Evolutionary conservation across 257 asterid species (phyloP).

Genomic region (Jaltomata sinuosa): DNA sequence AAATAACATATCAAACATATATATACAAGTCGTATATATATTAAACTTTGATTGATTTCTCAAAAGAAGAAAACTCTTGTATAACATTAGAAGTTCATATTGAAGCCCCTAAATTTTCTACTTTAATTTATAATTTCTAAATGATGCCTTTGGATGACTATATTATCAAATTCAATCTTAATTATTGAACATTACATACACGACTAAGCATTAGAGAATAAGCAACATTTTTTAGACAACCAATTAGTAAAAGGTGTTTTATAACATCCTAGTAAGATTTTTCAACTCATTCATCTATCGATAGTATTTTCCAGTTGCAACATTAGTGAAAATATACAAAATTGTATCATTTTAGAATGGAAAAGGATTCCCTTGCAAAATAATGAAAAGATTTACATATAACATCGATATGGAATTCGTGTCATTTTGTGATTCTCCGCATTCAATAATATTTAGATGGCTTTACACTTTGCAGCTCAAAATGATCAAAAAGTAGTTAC

Average conservation of each 20-base stretch:
- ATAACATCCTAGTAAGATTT: not conserved
- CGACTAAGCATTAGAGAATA: too few relatives aligned
- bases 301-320: not conserved
- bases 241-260: not conserved
- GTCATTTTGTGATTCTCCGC: not conserved
- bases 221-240: too few relatives aligned
- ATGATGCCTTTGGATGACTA: too few relatives aligned
- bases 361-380: not conserved
- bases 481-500: not conserved
- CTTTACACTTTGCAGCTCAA: not conserved
- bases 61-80: not conserved
- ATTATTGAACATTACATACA: too few relatives aligned
- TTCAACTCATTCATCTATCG: too few relatives aligned
- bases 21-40: not conserved
- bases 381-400: too few relatives aligned
- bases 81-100: not conserved
- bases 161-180: too few relatives aligned
- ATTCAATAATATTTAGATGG: not conserved
- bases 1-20: not conserved
- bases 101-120: not conserved
- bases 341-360: too few relatives aligned
- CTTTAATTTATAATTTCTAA: too few relatives aligned
- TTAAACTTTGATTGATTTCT: not conserved
- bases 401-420: too few relatives aligned
- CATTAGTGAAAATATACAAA: too few relatives aligned